Evolutionary conservation across 1,284 basidiomycete species (phyloP).

Genomic region (Rhodotorula sp.): DNA sequence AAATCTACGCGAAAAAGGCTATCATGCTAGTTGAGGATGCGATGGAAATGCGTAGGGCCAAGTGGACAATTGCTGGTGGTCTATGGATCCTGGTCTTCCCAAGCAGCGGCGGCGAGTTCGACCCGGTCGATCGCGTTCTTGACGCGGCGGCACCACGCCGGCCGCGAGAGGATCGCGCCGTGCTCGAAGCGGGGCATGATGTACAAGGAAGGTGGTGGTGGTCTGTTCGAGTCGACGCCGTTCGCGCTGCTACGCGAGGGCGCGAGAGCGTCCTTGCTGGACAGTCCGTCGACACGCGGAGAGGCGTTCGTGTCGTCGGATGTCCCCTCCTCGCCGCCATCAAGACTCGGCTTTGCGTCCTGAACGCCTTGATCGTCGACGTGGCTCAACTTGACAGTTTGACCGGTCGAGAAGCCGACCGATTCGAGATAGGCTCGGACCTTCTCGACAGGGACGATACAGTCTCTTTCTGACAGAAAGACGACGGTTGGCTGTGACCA

Average conservation of each 20-base stretch:
- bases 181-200: constrained; percentile 31
- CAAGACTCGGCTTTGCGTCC: background rate
- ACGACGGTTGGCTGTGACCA: constrained; percentile 28
- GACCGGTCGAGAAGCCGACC: constrained; percentile 14
- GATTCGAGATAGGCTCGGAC: constrained; percentile 16
- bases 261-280: too few species aligned
- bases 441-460: constrained; percentile 31
- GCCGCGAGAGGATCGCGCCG: constrained; percentile 20
- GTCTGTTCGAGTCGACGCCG: background rate
- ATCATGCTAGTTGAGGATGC: too few species aligned
- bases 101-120: constrained; percentile 9
- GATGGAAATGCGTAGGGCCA: background rate
- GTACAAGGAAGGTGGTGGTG: constrained; percentile 5
- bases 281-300: background rate
- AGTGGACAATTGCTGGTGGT: background rate
- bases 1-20: too few species aligned
- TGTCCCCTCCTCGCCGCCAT: background rate
- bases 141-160: constrained; percentile 17
- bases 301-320: background rate
- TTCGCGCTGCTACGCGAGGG: background rate
- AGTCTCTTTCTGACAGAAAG: constrained; percentile 30
- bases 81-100: constrained; percentile 8
- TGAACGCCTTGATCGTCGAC: background rate
- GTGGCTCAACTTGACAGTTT: background rate
- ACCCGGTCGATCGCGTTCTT: constrained; percentile 25